A percentile compares a stretch with the other conserved stretches of the same genome.
Conservation (phyloP, 345 rosid genomes). For the Eucalyptus shirleyi region DNA sequence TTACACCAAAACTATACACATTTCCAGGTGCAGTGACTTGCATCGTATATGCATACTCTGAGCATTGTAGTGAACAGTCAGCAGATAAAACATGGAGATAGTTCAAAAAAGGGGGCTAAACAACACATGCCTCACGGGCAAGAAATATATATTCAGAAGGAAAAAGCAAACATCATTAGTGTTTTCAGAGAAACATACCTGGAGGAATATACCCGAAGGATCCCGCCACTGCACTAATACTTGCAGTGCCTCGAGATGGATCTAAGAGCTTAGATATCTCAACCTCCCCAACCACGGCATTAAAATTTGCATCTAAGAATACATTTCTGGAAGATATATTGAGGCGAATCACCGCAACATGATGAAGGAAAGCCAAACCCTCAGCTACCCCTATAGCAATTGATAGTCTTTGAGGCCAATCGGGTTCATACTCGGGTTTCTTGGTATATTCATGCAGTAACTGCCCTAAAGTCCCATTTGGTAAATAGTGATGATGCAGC, state of each 20-base stretch:
- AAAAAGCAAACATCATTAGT: neutral
- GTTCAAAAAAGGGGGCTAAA: neutral
- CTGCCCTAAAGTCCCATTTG: constrained; percentile 76
- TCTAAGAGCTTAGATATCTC: constrained; percentile 86
- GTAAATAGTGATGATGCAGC: constrained; percentile 68
- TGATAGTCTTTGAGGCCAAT: constrained; percentile 81
- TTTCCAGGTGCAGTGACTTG: constrained; percentile 95
- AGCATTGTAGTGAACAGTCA: neutral
- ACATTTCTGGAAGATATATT: constrained; percentile 82
- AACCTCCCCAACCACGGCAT: constrained; percentile 75
- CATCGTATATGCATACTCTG: constrained; percentile 92
- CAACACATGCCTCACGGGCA: neutral
- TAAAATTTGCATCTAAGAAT: constrained; percentile 61
- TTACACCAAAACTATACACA: constrained; percentile 92
- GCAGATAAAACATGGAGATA: neutral
- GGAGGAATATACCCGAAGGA: constrained; percentile 96
- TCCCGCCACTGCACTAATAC: constrained; percentile 92
- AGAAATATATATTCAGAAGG: neutral
- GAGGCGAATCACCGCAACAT: constrained; percentile 77
- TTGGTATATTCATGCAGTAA: constrained; percentile 67
- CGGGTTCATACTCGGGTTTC: constrained; percentile 57
- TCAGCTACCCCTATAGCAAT: constrained; percentile 87
- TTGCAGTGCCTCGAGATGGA: constrained; percentile 70
- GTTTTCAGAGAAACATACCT: constrained; percentile 23
- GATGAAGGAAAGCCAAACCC: constrained; percentile 91